Evolutionary conservation across 2,329 filamentous ascomycete genomes (phyloP), one percentile per base, ranked within the genome.

Genomic region (Lasiodiplodia citricola): DNA sequence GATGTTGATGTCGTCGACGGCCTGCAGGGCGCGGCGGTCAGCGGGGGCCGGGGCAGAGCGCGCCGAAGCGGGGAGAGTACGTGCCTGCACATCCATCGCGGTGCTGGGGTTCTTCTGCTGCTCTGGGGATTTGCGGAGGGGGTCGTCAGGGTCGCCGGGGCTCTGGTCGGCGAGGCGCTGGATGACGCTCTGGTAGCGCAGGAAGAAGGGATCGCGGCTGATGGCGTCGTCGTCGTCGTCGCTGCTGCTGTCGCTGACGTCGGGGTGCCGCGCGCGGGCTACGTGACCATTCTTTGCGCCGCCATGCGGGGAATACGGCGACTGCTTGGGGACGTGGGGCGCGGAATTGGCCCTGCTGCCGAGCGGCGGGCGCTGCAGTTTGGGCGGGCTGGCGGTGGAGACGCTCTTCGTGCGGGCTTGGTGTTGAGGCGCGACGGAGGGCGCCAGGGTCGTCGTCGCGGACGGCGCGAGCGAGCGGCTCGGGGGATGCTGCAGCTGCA

Each of bases 1-100:
- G 71, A 90, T 84, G 72, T 87, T 88, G 73, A 90, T 83, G 74
- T 87, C 83, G 47, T 85, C 84, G 71, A 85, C 76, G 50, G 55
- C 11, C 66, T 60, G 66, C 66, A 62, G 6, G 18, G 8, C 21
- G 38, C 65, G 38, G 37, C 51, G 37, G 52, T 67, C 41, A 58
- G 65, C 68, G 69, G 44, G 73, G 71, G 68, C 70, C 72, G 64
- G 70, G 65, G n/a, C 10, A 23, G 37, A 23, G n/a, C 25, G 28
- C 54, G 25, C 18, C 25, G 71, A 51, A 44, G 41, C 25, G 23
- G 28, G 38, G 52, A 44, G 52, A 47, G 37, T 57, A 67, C 65
- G 65, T 58, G 65, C 65, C 65, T 67, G 65, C 14, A 41, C 54
- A 64, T 64, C 60, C 60, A 64, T 64, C n/a, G 65, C 41, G 51